Evolutionary conservation across 2,329 filamentous ascomycete genomes (phyloP).

Genomic region (Aspergillus novofumigatus): DNA sequence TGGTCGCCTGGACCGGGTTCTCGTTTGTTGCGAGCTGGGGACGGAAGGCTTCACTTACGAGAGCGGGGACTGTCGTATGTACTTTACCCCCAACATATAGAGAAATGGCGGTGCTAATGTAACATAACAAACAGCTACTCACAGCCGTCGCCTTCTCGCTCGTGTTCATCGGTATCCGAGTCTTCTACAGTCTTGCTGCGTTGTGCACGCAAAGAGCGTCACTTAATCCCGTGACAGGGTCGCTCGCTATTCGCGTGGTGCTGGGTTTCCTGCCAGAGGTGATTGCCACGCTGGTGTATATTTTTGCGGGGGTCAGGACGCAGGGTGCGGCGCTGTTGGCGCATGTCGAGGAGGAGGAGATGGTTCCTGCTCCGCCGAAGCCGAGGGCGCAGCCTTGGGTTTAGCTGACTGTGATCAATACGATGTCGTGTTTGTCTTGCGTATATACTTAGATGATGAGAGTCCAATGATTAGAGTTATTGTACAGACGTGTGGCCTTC

Average conservation of each 20-base stretch:
- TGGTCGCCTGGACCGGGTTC: conserved; percentile 7
- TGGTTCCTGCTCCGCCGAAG: background rate
- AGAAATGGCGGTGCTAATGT: background rate
- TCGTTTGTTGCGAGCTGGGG: conserved; percentile 3
- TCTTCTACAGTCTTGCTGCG: conserved; percentile 21
- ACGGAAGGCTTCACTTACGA: background rate
- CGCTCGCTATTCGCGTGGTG: conserved; percentile 18
- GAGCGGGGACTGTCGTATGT: background rate
- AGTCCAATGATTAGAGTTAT: too few species aligned
- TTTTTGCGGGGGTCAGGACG: conserved; percentile 22
- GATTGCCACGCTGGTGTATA: conserved; percentile 14
- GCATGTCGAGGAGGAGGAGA: background rate
- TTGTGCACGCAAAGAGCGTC: conserved; percentile 13
- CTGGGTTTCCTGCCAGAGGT: conserved; percentile 26
- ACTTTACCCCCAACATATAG: too few species aligned
- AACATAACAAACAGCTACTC: background rate
- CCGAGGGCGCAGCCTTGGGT: background rate
- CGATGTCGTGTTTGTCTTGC: too few species aligned
- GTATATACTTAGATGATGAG: too few species aligned
- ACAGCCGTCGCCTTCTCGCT: conserved; percentile 6
- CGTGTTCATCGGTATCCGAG: conserved; percentile 20
- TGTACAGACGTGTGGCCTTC: too few species aligned
- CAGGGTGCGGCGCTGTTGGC: background rate
- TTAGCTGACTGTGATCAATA: background rate
- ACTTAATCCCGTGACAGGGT: conserved; percentile 20